Conservation (phyloP, 345 rosid genomes). For the Citrus cavaleriei region DNA sequence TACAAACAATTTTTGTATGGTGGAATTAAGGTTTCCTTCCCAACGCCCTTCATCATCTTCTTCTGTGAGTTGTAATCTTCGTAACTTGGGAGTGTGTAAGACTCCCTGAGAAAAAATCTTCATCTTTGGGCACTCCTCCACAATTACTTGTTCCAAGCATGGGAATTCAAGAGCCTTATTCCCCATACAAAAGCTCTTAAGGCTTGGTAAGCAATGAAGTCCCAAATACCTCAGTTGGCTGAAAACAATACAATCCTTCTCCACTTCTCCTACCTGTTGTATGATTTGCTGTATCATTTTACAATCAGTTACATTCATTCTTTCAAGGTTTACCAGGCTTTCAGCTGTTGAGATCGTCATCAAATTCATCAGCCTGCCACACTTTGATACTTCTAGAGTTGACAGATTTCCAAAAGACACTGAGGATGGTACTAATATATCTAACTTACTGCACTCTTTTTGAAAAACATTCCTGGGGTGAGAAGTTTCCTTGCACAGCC, state of each 20-base stretch:
- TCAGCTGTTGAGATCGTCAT: constrained; percentile 9
- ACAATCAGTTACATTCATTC: constrained; percentile 16
- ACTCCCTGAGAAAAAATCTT: neutral
- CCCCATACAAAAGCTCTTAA: neutral
- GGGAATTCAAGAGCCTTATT: neutral
- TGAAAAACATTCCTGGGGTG: neutral
- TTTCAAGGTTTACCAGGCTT: constrained; percentile 11
- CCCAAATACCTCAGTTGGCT: neutral
- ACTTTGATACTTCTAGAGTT: constrained; percentile 2
- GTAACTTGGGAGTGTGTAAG: neutral
- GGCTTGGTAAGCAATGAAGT: constrained; percentile 10
- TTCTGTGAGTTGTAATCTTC: too few relatives aligned
- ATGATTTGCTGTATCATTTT: constrained; percentile 15
- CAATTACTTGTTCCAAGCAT: neutral
- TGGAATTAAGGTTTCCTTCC: neutral
- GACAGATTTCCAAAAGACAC: constrained; percentile 14
- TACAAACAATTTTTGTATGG: neutral
- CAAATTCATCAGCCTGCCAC: constrained; percentile 15
- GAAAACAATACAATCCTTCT: constrained; percentile 3
- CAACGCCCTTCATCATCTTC: neutral
- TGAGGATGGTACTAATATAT: constrained; percentile 5
- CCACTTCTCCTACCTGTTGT: neutral
- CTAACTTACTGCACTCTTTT: neutral
- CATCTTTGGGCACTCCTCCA: neutral
- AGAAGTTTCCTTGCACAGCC: neutral